Percentiles rank a stretch among this genome's conserved stretches.
Evolutionary conservation across 1,284 basidiomycete species (phyloP).

Genomic region (Melanopsichium pennsylvanicum): DNA sequence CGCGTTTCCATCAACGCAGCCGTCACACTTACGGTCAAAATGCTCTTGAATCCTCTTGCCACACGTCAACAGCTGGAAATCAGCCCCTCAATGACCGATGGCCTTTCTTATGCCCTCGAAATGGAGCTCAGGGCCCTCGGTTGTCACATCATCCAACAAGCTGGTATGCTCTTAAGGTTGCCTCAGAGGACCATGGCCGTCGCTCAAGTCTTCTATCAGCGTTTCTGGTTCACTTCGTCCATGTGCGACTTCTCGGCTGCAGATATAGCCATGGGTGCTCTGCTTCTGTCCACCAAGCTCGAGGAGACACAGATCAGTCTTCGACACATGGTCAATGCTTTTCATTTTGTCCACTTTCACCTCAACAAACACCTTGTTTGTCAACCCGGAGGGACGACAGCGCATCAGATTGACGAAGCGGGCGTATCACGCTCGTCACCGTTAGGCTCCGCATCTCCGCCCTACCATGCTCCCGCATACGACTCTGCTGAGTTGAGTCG

Average conservation of each 20-base stretch:
- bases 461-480: conserved; percentile 66
- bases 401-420: no score
- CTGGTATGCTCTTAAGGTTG: conserved; percentile 87
- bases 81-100: conserved; percentile 83
- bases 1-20: no score
- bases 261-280: conserved; percentile 87
- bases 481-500: conserved; percentile 5
- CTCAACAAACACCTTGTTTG: background rate
- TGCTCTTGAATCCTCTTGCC: conserved; percentile 80
- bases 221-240: conserved; percentile 95
- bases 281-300: conserved; percentile 94
- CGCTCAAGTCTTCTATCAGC: conserved; percentile 93
- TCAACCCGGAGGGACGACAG: no score
- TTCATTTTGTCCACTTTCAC: conserved; percentile 75
- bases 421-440: no score
- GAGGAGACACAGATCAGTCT: conserved; percentile 91
- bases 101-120: conserved; percentile 80
- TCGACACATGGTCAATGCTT: conserved; percentile 92
- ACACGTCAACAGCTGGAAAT: conserved; percentile 78
- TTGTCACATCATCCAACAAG: conserved; percentile 85
- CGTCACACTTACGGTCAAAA: no score
- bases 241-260: conserved; percentile 90
- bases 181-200: conserved; percentile 96
- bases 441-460: conserved; percentile 71
- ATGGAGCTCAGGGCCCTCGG: conserved; percentile 85